Evolutionary conservation across 805 yeast species (phyloP), one percentile per base, ranked within the genome.

Genomic region (Candida rishiriensis): DNA sequence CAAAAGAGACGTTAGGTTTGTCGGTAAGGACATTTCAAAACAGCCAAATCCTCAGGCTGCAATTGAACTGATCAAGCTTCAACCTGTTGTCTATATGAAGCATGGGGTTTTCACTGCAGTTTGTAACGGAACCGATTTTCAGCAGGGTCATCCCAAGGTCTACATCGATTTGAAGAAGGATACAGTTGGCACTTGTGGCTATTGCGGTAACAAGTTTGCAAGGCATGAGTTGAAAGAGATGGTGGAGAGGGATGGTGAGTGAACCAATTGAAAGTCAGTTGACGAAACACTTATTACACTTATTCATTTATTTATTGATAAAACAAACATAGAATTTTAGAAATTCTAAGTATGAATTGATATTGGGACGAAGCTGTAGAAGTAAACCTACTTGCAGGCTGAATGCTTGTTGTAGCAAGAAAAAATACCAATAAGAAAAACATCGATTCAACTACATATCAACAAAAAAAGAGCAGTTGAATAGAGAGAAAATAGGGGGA

Each of bases 31-130:
- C 57, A 68, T 87, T 44, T 65, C 68, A 6, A 59, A 68, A 37
- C 93, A 87, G 67, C 96, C 96, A 43, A 76, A 74, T 56, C 88
- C 95, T 7, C 79, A 79, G 49, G 86, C 95, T 35, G 95, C 95
- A 44, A 88, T 88, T 57, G 93, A 88, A 37, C 73, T 88, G 64
- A 85, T 88, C 54, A 82, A 84, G 29, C 69, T 82, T 59, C 80
- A 81, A 58, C 95, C 96, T 2, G 68, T 87, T 35, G 70, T 78
- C 53, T 84, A 75, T 58, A 69, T 87, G 48, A 57, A 66, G 34
- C 75, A 72, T 50, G 47, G 50, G 29, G 73, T 79, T 55, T 13
- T 30, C 12, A 64, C 80, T 41, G 96, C 96, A 1, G 91, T 83
- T 14, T 88, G 96, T 63, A 87, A 85, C 56, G 96, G 96, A 34